Evolutionary conservation across 306 rosid genomes (phyloP).

Genomic region (Trichosanthes truncata): DNA sequence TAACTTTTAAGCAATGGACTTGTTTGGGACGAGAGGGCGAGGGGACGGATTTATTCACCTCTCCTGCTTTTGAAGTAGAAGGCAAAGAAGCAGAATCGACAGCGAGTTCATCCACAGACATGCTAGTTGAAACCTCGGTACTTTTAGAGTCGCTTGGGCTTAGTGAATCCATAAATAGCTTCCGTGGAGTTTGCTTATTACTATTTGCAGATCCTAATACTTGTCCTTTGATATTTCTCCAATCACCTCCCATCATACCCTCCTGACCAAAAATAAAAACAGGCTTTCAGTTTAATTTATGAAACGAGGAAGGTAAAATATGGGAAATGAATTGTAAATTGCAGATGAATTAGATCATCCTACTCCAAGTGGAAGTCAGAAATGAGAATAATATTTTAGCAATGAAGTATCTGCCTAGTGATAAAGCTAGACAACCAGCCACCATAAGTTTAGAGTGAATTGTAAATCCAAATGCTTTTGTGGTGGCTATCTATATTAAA

Average conservation of each 20-base stretch:
- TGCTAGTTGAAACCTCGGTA: constrained; percentile 71
- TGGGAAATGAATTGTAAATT: background rate
- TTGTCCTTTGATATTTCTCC: constrained; percentile 87
- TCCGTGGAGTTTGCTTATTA: constrained; percentile 59
- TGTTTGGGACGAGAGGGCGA: background rate
- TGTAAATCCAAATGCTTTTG: background rate
- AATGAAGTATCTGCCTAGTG: background rate
- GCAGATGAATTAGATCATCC: background rate
- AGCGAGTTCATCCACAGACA: constrained; percentile 63
- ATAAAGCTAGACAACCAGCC: background rate
- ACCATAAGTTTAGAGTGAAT: background rate
- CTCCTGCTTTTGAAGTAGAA: constrained; percentile 74
- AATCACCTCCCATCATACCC: constrained; percentile 47
- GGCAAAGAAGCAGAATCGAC: constrained; percentile 68
- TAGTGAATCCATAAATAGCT: constrained; percentile 54
- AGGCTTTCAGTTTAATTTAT: background rate
- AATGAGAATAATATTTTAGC: background rate
- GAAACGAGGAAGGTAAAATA: background rate
- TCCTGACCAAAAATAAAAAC: constrained; percentile 37
- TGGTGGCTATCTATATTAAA: background rate
- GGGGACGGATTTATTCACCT: constrained; percentile 36
- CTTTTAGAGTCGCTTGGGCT: constrained; percentile 78
- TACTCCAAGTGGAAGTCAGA: background rate
- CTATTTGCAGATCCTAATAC: constrained; percentile 44
- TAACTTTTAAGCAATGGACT: background rate